phyloP scores from a whole-genome alignment of 2,329 filamentous ascomycete genomes.

The Coniochaeta hoffmannii region DNA sequence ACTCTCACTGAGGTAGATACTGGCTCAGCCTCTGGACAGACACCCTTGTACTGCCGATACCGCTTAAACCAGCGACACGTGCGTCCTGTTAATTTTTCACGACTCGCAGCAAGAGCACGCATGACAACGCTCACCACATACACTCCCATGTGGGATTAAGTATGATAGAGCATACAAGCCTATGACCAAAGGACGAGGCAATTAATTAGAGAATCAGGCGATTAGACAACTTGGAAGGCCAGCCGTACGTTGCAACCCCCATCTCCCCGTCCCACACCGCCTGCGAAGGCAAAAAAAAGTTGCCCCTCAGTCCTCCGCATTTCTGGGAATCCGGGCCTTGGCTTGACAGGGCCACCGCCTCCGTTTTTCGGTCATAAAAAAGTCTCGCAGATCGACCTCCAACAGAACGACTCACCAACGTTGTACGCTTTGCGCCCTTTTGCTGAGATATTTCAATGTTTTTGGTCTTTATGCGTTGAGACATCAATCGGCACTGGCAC shows the following conservation, averaged over 20 bases:
- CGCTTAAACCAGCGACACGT: no score
- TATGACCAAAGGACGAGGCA: neutral
- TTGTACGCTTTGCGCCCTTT: constrained; percentile 6
- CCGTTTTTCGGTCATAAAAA: constrained; percentile 4
- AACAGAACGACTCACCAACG: constrained; percentile 1
- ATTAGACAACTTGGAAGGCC: no score
- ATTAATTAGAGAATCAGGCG: no score
- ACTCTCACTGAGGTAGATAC: no score
- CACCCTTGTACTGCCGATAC: no score
- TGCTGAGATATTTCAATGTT: constrained; percentile 14
- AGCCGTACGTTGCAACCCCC: no score
- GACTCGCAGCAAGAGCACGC: neutral
- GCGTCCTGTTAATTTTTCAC: neutral
- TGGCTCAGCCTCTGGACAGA: no score
- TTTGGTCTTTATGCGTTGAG: constrained; percentile 5
- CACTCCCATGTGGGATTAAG: no score
- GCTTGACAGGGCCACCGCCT: neutral
- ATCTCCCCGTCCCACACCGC: no score
- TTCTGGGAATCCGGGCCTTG: neutral
- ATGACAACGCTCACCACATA: no score
- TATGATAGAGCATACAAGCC: no score
- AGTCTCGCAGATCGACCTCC: neutral
- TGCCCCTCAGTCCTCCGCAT: constrained; percentile 3
- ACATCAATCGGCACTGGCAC: constrained; percentile 10
- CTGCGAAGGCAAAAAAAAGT: neutral